These are phyloP conservation scores for Tulasnella sp. DNA, from an alignment of 768 basidiomycete genomes.

Conservation along the genomic window DNA sequence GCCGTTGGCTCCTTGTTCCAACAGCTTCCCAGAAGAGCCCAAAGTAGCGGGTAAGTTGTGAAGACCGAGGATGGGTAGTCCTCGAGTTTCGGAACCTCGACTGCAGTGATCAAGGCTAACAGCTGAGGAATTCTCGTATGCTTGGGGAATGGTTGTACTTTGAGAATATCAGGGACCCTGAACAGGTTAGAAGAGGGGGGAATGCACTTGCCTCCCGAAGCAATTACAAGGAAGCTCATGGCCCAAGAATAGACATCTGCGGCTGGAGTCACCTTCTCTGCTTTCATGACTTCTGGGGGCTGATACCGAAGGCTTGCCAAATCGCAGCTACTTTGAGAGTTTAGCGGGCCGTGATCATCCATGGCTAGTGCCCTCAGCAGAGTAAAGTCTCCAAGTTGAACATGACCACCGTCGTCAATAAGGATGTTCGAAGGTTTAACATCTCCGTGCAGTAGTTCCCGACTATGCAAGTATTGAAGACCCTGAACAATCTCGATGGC, in stretches of 20 bases:
- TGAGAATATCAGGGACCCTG: background rate
- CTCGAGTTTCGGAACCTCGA: background rate
- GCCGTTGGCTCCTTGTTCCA: background rate
- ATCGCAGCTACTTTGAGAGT: background rate
- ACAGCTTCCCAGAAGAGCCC: background rate
- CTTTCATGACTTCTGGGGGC: background rate
- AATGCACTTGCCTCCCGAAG: background rate
- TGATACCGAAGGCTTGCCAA: background rate
- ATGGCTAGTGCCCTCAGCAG: background rate
- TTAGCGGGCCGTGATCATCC: background rate
- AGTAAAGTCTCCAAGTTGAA: background rate
- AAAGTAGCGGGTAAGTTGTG: background rate
- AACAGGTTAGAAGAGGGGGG: too few species aligned
- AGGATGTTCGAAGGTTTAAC: slow-evolving; percentile 9
- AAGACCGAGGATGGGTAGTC: background rate
- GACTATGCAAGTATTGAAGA: slow-evolving; percentile 8
- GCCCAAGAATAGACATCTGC: slow-evolving; percentile 15
- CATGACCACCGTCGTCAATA: background rate
- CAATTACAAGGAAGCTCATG: slow-evolving; percentile 6
- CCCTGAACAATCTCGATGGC: background rate
- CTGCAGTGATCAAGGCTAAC: background rate
- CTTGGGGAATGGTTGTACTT: background rate
- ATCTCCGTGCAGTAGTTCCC: background rate
- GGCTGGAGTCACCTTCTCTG: background rate
- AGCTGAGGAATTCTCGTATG: background rate